Percentiles rank a stretch among this genome's conserved stretches.
phyloP scores from a whole-genome alignment of 108 stramenopile species.

The Cyclotella choctawhatcheeana region DNA sequence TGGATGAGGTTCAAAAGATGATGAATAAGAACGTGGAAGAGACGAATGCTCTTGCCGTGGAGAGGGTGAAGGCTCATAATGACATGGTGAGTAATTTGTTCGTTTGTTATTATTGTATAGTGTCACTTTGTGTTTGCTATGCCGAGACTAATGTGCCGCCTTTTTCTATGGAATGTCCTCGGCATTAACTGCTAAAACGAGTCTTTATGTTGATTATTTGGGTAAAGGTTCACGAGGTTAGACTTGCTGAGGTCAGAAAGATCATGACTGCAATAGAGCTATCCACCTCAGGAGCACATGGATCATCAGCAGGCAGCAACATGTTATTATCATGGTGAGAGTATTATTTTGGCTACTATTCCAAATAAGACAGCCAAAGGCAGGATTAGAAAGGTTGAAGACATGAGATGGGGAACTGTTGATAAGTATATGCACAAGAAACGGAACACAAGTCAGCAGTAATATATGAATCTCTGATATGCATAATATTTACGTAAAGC shows the following conservation, averaged over 20 bases:
- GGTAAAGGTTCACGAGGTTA: neutral
- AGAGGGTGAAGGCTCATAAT: slow-evolving; percentile 78
- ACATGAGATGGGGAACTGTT: neutral
- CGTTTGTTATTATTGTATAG: too few relatives aligned
- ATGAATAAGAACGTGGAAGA: slow-evolving; percentile 61
- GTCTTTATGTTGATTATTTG: slow-evolving; percentile 3
- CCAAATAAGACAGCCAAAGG: neutral
- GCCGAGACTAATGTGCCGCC: too few relatives aligned
- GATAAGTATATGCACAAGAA: slow-evolving; percentile 1
- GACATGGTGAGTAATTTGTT: too few relatives aligned
- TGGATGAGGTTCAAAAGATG: slow-evolving; percentile 56
- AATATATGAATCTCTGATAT: neutral
- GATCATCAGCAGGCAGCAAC: neutral
- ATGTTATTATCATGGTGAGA: slow-evolving; percentile 1
- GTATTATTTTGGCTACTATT: neutral
- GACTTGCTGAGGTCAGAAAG: neutral
- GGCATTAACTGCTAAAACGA: too few relatives aligned
- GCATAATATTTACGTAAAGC: slow-evolving; percentile 1
- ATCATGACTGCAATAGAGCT: neutral
- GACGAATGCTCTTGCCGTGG: slow-evolving; percentile 64
- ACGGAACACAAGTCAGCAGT: neutral
- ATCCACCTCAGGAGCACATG: neutral
- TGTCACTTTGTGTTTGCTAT: too few relatives aligned
- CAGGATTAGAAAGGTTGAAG: neutral
- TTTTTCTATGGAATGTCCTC: too few relatives aligned